These are phyloP conservation scores for Tolypocladium pustulatum DNA, from an alignment of 2,329 filamentous ascomycete species.

Conservation along the genomic window DNA sequence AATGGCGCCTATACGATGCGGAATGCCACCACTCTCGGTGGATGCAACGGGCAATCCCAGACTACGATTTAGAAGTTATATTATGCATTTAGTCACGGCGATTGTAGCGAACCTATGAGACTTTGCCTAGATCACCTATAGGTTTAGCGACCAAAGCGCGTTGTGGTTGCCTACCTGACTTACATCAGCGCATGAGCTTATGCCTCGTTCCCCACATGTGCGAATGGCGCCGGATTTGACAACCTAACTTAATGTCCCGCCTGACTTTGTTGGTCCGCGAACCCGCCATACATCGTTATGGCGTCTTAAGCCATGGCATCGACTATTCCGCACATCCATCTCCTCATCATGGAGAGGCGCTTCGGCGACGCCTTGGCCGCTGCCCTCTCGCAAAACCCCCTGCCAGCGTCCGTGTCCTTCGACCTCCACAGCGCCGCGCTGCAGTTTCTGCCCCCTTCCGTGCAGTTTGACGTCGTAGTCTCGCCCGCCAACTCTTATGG, in stretches of 20 bases:
- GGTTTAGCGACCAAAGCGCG: neutral
- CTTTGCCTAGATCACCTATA: too few species aligned
- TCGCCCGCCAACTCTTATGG: conserved; percentile 46
- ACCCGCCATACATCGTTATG: too few species aligned
- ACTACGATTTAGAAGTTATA: too few species aligned
- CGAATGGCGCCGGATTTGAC: neutral
- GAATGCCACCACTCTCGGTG: too few species aligned
- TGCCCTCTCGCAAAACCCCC: conserved; percentile 19
- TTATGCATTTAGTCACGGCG: too few species aligned
- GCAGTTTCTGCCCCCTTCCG: conserved; percentile 19
- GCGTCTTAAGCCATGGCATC: neutral
- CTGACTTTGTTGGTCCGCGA: neutral
- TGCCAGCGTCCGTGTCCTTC: conserved; percentile 17
- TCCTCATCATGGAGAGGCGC: conserved; percentile 6
- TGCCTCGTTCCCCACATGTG: neutral
- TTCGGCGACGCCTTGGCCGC: conserved; percentile 27
- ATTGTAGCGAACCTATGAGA: too few species aligned
- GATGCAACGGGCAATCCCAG: too few species aligned
- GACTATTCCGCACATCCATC: conserved; percentile 7
- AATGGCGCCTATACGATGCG: too few species aligned
- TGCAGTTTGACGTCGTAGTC: conserved; percentile 36
- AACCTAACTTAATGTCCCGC: neutral
- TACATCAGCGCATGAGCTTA: neutral
- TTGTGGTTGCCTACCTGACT: neutral
- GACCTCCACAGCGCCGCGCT: conserved; percentile 29